Evolutionary conservation across 1,284 basidiomycete genomes (phyloP), one percentile per base, ranked within the genome.

Genomic region (Tremellales sp.): DNA sequence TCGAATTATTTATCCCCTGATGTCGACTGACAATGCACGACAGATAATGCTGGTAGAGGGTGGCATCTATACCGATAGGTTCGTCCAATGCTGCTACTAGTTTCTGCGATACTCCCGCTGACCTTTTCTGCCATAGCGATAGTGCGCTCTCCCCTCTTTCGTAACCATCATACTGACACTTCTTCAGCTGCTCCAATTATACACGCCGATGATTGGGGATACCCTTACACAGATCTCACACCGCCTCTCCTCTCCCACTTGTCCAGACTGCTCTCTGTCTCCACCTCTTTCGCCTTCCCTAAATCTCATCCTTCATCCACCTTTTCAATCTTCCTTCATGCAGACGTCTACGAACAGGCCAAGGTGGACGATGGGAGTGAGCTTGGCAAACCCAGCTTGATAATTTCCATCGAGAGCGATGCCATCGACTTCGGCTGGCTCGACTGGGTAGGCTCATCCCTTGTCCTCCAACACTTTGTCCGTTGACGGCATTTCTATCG

Each of bases 11-110:
- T 24, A 32, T 10, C n/a, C 10, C 29, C 10, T 10, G 29, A n/a
- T 10, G 29, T 10, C 29, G 29, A n/a, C 29, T 32, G 29, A 8
- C 18, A 10, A 19, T 18, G 8, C 34, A 36, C 18, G 13, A 13
- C 32, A 56, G 57, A 55, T 52, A 1, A 59, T 64, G 56, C 38
- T 66, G 29, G 61, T 63, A 0, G 58, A 63, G 51, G 62, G 64
- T 9, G 64, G 62, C 4, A 63, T 65, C 16, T 66, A 66, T 38
- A 62, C 61, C 6, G 63, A 66, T 39, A 63, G 62, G 56, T 52
- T 39, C 36, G 57, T 50, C 31, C 14, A 28, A 14, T 40, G 5
- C 5, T 8, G 14, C 13, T 8, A 18, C 7, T 10, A 12, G n/a
- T 16, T 12, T 1, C 18, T 24, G 21, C n/a, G 16, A 27, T 26